These are phyloP conservation scores for Aspergillus aculeatus DNA, from an alignment of 2,329 filamentous ascomycete genomes.

Conservation along the genomic window DNA sequence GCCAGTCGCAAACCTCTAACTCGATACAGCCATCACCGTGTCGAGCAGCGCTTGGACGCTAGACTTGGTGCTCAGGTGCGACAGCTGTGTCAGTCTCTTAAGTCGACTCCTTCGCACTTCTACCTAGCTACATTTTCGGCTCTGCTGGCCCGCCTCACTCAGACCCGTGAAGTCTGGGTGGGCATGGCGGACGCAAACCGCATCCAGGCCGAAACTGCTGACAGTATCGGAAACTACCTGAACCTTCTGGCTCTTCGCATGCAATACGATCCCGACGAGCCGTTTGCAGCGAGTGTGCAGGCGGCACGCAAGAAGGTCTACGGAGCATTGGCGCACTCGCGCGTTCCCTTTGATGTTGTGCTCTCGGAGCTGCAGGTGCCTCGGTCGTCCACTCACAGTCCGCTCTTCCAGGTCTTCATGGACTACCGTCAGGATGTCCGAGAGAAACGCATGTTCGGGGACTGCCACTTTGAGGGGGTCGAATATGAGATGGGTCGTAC, in stretches of 20 bases:
- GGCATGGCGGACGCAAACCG: neutral
- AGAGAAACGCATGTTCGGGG: slow-evolving; percentile 25
- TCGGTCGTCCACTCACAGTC: slow-evolving; percentile 41
- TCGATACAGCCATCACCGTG: too few species aligned
- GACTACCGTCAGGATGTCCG: slow-evolving; percentile 45
- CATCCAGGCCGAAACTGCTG: neutral
- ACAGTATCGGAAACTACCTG: neutral
- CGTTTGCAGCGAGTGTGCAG: neutral
- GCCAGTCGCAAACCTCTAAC: too few species aligned
- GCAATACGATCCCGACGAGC: too few species aligned
- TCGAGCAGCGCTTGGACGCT: too few species aligned
- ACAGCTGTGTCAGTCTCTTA: slow-evolving; percentile 13
- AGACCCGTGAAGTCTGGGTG: neutral
- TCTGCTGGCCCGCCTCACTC: neutral
- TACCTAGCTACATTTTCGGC: neutral
- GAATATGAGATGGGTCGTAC: slow-evolving; percentile 12
- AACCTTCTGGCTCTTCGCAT: neutral
- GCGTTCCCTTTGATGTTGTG: slow-evolving; percentile 51
- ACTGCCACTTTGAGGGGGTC: slow-evolving; percentile 11
- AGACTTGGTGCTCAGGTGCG: too few species aligned
- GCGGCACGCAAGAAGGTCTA: slow-evolving; percentile 27
- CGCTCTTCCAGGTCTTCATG: slow-evolving; percentile 53
- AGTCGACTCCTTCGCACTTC: slow-evolving; percentile 2
- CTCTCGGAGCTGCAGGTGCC: slow-evolving; percentile 45
- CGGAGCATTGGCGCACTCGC: slow-evolving; percentile 43